Percentiles rank a stretch among this genome's conserved stretches.
phyloP scores from a whole-genome alignment of 768 basidiomycete genomes.

The Hirschioporus abietinus region DNA sequence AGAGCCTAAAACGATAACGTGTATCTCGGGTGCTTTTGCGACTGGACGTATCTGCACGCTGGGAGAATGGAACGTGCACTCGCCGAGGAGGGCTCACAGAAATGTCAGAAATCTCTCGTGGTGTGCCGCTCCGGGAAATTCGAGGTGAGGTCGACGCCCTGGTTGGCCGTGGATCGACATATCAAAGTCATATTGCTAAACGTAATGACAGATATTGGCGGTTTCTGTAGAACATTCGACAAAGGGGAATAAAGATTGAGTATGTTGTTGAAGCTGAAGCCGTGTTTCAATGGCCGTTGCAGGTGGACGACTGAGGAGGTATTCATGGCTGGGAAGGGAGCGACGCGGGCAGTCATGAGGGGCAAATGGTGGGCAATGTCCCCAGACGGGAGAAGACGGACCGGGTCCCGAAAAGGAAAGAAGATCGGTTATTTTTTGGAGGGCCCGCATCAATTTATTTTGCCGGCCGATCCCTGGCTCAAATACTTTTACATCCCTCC shows the following conservation, averaged over 20 bases:
- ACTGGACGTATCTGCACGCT: not conserved
- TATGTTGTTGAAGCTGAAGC: not conserved
- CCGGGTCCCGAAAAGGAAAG: not conserved
- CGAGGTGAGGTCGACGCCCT: not conserved
- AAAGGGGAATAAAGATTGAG: not conserved
- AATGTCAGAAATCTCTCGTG: too few species aligned
- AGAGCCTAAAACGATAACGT: not conserved
- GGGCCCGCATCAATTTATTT: not conserved
- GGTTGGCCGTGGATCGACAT: not conserved
- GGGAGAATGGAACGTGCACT: not conserved
- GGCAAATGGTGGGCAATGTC: not conserved
- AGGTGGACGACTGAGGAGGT: too few species aligned
- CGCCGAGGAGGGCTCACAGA: too few species aligned
- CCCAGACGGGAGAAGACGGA: slow-evolving; percentile 3
- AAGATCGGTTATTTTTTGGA: not conserved
- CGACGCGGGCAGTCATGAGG: not conserved
- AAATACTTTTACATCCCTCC: slow-evolving; percentile 13
- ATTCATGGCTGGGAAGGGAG: too few species aligned
- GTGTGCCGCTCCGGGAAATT: not conserved
- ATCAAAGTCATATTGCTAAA: too few species aligned
- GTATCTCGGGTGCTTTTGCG: not conserved
- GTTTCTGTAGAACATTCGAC: not conserved
- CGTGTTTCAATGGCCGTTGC: too few species aligned
- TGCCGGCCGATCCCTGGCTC: not conserved
- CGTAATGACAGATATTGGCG: too few species aligned